Evolutionary conservation across 2,329 filamentous ascomycete genomes (phyloP), one percentile per base, ranked within the genome.

Genomic region (Cadophora sp.): DNA sequence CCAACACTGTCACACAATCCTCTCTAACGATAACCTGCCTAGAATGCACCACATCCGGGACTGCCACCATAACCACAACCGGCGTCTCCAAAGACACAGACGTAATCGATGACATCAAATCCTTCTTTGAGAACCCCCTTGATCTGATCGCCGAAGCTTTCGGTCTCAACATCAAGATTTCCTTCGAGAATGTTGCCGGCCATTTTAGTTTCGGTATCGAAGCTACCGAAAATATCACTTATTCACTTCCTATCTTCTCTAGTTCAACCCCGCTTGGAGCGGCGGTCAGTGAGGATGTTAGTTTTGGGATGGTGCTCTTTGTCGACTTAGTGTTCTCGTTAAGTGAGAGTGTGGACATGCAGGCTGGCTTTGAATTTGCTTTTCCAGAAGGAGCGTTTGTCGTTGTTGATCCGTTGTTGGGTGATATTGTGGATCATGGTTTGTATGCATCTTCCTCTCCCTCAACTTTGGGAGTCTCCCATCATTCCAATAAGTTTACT

Each of bases 291-390:
- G 66, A 73, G 19, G 71, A 71, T 37, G 56, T 75, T 19, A 68
- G 55, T 16, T 37, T 74, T 58, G 74, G 71, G 4, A 37, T 74
- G n/a, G 65, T 71, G 11, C 31, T 75, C 12, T 66, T 70, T 64
- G 60, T 75, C 29, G 73, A 75, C 55, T 66, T 75, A 48, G 70
- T 74, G 14, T 70, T 75, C 48, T 72, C 70, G 26, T 48, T 74
- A 4, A 64, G 51, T 60, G 71, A 72, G 12, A 62, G 63, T 24
- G 65, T 74, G 12, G 71, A 75, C 62, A 60, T 75, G 6, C 50
- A 63, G 31, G 69, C 68, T 56, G 73, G 73, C 48, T 75, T 75
- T 64, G 71, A 72, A 40, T 72, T 75, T 62, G 61, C 70, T 1
- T 73, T 75, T 55, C 71, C 73, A 11, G 66, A 74, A 24, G 71